Evolutionary conservation across 306 rosid species (phyloP).

Genomic region (Purshia tridentata): DNA sequence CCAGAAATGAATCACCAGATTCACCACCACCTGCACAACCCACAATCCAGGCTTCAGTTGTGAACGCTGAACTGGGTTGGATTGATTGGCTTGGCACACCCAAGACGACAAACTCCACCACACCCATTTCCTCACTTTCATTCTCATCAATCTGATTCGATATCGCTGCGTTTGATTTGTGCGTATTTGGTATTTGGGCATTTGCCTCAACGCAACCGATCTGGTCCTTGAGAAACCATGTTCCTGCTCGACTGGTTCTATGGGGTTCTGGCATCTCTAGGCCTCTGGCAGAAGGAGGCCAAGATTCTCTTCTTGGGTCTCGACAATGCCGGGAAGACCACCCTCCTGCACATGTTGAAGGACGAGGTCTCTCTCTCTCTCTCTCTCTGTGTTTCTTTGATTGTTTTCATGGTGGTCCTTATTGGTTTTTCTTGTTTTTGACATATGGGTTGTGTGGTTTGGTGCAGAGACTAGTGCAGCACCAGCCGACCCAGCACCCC

Average conservation of each 20-base stretch:
- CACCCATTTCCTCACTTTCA: background rate
- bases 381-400: background rate
- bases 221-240: slow-evolving; percentile 37
- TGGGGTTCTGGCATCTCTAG: slow-evolving; percentile 85
- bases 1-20: background rate
- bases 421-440: background rate
- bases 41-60: slow-evolving; percentile 14
- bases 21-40: background rate
- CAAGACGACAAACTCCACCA: background rate
- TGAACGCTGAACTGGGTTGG: slow-evolving; percentile 16
- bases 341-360: slow-evolving; percentile 95
- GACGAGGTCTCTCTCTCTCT: slow-evolving; percentile 69
- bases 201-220: slow-evolving; percentile 13
- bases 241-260: slow-evolving; percentile 91
- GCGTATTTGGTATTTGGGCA: background rate
- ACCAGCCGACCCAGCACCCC: slow-evolving; percentile 89
- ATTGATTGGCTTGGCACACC: background rate
- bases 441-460: background rate
- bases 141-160: slow-evolving; percentile 8
- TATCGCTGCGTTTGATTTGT: background rate
- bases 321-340: slow-evolving; percentile 95
- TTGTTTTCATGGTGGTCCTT: background rate
- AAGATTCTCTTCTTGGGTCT: slow-evolving; percentile 93
- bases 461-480: slow-evolving; percentile 89
- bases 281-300: slow-evolving; percentile 97